Conservation (phyloP, 208 protist genomes). For the Acanthamoeba royreba region DNA sequence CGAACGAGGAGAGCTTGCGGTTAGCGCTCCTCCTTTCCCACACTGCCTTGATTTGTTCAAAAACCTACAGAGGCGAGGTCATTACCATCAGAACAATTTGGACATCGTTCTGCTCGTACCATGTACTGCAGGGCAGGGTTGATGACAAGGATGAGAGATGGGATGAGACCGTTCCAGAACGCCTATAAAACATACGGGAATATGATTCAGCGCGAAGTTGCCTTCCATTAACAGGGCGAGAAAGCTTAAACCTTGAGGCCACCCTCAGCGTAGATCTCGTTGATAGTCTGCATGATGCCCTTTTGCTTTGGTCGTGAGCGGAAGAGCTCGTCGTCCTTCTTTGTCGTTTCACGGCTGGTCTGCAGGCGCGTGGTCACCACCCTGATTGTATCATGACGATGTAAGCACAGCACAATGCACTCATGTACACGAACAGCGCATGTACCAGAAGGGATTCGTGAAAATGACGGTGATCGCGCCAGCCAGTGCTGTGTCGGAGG, state of each 20-base stretch:
- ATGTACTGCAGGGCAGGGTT: slow-evolving; percentile 49
- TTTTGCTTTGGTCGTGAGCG: background rate
- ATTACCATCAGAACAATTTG: background rate
- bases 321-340: slow-evolving; percentile 9
- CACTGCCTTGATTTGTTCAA: background rate
- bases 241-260: background rate
- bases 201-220: background rate
- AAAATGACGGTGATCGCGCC: slow-evolving; percentile 44
- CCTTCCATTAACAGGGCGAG: background rate
- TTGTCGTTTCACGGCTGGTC: background rate
- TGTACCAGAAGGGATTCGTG: slow-evolving; percentile 43
- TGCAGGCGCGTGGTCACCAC: slow-evolving; percentile 39
- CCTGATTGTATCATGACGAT: background rate
- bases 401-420: background rate
- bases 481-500: background rate
- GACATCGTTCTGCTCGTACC: background rate
- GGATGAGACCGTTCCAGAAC: slow-evolving; percentile 17
- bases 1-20: background rate
- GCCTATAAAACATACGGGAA: slow-evolving; percentile 2
- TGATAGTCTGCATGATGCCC: background rate
- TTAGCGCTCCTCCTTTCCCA: background rate
- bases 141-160: slow-evolving; percentile 32
- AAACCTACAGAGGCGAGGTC: background rate
- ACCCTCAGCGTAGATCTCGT: slow-evolving; percentile 31
- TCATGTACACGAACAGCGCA: background rate